Evolutionary conservation across 805 yeast species (phyloP).

Genomic region (Candida golubevii): DNA sequence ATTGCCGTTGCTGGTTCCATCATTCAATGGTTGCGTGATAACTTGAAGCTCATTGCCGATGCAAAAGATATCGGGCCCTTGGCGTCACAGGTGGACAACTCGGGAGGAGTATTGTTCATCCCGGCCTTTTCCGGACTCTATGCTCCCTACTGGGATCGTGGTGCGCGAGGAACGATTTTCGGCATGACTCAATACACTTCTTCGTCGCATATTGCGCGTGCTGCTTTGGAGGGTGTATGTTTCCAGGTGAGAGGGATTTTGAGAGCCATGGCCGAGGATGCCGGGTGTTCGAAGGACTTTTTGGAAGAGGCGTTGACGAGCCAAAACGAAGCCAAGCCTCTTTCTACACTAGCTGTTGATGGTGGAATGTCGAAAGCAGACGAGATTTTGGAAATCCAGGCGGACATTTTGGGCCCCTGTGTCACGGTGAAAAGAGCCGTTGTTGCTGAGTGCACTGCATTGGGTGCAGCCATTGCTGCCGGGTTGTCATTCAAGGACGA

Average conservation of each 20-base stretch:
- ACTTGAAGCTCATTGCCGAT: slow-evolving; percentile 72
- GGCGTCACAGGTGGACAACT: slow-evolving; percentile 72
- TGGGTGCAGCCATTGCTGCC: slow-evolving; percentile 96
- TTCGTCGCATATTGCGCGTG: slow-evolving; percentile 89
- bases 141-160: slow-evolving; percentile 95
- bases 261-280: slow-evolving; percentile 84
- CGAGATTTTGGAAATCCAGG: slow-evolving; percentile 90
- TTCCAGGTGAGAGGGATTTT: slow-evolving; percentile 89
- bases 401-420: slow-evolving; percentile 86
- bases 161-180: slow-evolving; percentile 87
- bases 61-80: slow-evolving; percentile 89
- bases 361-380: slow-evolving; percentile 94
- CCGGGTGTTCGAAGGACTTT: slow-evolving; percentile 58
- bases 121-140: slow-evolving; percentile 93
- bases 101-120: slow-evolving; percentile 91
- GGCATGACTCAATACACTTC: slow-evolving; percentile 92
- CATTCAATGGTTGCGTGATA: slow-evolving; percentile 91
- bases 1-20: slow-evolving; percentile 95
- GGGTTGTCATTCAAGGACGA: slow-evolving; percentile 56
- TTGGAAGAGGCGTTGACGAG: slow-evolving; percentile 48
- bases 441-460: slow-evolving; percentile 86
- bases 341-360: slow-evolving; percentile 69
- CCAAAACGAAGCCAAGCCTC: slow-evolving; percentile 42
- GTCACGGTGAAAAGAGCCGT: slow-evolving; percentile 76
- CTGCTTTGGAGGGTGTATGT: slow-evolving; percentile 93